These are phyloP conservation scores for Termitomyces sp. DNA, from an alignment of 768 basidiomycete species.

Conservation along the genomic window DNA sequence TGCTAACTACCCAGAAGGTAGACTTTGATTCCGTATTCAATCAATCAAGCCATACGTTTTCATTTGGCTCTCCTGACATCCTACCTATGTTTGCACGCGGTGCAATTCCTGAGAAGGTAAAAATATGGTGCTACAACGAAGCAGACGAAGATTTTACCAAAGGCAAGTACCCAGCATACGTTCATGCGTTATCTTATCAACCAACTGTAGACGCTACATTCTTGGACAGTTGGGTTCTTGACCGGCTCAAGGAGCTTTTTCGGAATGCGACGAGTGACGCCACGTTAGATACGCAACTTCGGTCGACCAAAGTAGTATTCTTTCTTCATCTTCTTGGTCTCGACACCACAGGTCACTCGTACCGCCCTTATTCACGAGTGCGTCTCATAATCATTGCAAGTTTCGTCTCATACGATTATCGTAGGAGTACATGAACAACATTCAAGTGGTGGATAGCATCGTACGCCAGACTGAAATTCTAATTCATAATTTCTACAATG, in stretches of 20 bases:
- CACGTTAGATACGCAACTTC: constrained; percentile 44
- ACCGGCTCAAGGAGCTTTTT: constrained; percentile 58
- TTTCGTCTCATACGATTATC: not conserved
- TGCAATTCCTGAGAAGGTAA: constrained; percentile 62
- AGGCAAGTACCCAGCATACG: constrained; percentile 32
- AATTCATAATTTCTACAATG: constrained; percentile 57
- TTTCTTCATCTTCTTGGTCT: constrained; percentile 82
- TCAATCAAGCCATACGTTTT: constrained; percentile 69
- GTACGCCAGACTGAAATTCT: constrained; percentile 62
- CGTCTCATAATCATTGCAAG: not conserved
- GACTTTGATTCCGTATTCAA: constrained; percentile 90
- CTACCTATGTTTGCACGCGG: constrained; percentile 83
- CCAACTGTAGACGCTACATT: not conserved
- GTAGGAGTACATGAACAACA: constrained; percentile 85
- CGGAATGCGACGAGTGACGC: constrained; percentile 55
- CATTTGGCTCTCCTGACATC: constrained; percentile 87
- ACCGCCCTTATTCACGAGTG: constrained; percentile 76
- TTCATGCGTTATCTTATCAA: not conserved
- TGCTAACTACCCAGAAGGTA: constrained; percentile 30
- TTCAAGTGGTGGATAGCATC: constrained; percentile 71
- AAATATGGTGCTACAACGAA: constrained; percentile 71
- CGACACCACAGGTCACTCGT: constrained; percentile 85
- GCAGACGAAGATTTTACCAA: constrained; percentile 85
- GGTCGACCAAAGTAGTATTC: constrained; percentile 59
- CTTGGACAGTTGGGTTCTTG: constrained; percentile 75